phyloP scores from a whole-genome alignment of 768 basidiomycete genomes.

The Suillus ampliporus region DNA sequence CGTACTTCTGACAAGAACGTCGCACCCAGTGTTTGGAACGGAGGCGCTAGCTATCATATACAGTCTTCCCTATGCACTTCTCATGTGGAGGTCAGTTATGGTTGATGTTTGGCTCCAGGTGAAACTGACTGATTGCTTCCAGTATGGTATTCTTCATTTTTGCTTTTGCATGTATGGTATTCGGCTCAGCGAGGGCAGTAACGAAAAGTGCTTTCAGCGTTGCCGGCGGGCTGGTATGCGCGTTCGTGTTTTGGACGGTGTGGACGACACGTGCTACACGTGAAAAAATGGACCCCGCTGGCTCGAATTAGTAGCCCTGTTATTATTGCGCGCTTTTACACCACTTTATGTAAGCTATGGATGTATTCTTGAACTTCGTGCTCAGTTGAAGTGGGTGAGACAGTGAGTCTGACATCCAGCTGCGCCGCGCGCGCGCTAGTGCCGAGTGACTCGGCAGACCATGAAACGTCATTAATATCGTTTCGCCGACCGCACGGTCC shows the following conservation, averaged over 20 bases:
- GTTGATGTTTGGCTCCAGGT: background rate
- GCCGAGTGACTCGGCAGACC: no score
- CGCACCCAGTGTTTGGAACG: constrained; percentile 21
- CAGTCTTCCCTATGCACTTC: constrained; percentile 37
- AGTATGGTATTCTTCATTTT: background rate
- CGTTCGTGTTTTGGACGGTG: background rate
- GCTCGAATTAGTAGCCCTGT: background rate
- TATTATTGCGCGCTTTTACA: no score
- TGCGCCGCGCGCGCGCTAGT: no score
- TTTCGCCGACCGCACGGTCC: no score
- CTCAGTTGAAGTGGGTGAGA: no score
- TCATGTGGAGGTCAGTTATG: constrained; percentile 36
- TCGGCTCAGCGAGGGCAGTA: background rate
- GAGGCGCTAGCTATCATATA: constrained; percentile 38
- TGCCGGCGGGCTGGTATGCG: background rate
- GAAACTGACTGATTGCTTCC: background rate
- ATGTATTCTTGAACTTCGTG: background rate
- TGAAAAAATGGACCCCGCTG: background rate
- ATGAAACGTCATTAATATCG: no score
- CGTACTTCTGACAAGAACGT: constrained; percentile 25
- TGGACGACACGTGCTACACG: background rate
- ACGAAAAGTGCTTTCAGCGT: background rate
- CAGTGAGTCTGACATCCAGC: no score
- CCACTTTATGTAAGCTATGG: background rate
- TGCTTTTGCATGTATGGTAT: constrained; percentile 1